A percentile compares a stretch with the other conserved stretches of the same genome.
phyloP scores from a whole-genome alignment of 805 yeast genomes.

The Pichia manshurica region DNA sequence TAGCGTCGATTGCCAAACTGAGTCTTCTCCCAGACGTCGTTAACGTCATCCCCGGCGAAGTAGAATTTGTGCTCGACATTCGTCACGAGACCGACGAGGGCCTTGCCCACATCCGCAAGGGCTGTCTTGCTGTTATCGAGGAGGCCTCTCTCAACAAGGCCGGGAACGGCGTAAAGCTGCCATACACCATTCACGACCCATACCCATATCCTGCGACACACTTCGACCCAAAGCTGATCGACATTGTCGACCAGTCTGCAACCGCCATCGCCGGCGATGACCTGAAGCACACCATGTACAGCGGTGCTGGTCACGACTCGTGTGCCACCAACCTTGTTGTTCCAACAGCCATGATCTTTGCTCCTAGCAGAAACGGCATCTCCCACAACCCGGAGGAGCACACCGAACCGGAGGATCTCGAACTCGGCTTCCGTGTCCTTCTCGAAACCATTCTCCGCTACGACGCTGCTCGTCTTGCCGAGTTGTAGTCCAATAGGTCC shows the following conservation, averaged over 20 bases:
- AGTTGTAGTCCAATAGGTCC: not conserved
- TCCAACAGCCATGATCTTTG: slow-evolving; percentile 72
- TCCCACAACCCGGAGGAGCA: slow-evolving; percentile 66
- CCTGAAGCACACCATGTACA: slow-evolving; percentile 41
- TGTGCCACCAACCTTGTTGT: slow-evolving; percentile 49
- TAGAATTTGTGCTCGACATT: slow-evolving; percentile 53
- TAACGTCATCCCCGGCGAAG: slow-evolving; percentile 62
- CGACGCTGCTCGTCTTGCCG: slow-evolving; percentile 18
- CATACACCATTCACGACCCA: slow-evolving; percentile 40
- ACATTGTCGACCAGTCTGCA: slow-evolving; percentile 50
- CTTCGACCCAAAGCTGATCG: slow-evolving; percentile 47
- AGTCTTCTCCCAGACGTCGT: slow-evolving; percentile 54
- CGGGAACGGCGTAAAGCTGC: slow-evolving; percentile 35
- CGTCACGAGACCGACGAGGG: slow-evolving; percentile 48
- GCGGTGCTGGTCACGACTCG: slow-evolving; percentile 76
- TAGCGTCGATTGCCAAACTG: slow-evolving; percentile 55
- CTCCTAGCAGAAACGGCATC: slow-evolving; percentile 62
- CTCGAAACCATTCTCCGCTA: slow-evolving; percentile 40
- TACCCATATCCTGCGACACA: slow-evolving; percentile 41
- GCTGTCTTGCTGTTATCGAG: slow-evolving; percentile 28
- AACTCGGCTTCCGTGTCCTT: slow-evolving; percentile 52
- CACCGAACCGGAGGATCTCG: slow-evolving; percentile 58
- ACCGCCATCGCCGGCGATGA: slow-evolving; percentile 41
- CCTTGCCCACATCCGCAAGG: slow-evolving; percentile 35
- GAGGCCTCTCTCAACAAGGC: slow-evolving; percentile 23